Base-by-base conservation (phyloP, 495 filamentous ascomycete genomes). In the Neurospora sp. region DNA sequence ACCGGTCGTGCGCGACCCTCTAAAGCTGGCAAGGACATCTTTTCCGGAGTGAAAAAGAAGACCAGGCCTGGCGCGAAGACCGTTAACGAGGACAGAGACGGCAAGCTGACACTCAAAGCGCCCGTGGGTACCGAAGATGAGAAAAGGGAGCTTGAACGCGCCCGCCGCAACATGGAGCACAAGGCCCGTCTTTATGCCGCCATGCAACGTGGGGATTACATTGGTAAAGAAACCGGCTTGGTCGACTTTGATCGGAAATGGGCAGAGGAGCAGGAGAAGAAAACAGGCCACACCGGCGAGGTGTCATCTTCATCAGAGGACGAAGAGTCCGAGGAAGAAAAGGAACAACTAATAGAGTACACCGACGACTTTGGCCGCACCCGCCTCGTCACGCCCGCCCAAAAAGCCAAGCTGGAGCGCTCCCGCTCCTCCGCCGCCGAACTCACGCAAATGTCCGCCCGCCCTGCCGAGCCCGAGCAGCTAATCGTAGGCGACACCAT, bases 181-280 rank as follows among this genome's bases (percentile, higher is more conserved):
- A 99, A 99, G 81, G 93, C 91, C 59, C 87, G 90, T 4, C 78
- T 94, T 22, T 99, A 99, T 81, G 88, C 90, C 0, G 88, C 91
- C 68, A 89, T 99, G 90, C 94, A 95, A 81, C 84, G 90, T 72
- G 92, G 87, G 72, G 93, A 88, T 73, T 89, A 83, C 82, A 87
- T 85, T 70, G 81, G 86, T 81, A 73, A 86, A 83, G 78, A 83
- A 82, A 69, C 87, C 87, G 76, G 88, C 81, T 82, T 95, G 27
- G 90, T 99, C 0, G 96, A 99, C 83, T 99, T 98, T 78, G 94
- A 98, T 81, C 85, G 89, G 59, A 99, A 98, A 81, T 97, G 95
- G 93, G 93, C 90, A 0, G 93, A 96, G 75, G 79, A 82, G 45
- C 79, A 89, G 61, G 81, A 81, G 5, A 74, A 75, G 16, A 48